Base-by-base conservation (phyloP, 371 early-diverging fungal genomes). In the Rhizomucor pusillus region DNA sequence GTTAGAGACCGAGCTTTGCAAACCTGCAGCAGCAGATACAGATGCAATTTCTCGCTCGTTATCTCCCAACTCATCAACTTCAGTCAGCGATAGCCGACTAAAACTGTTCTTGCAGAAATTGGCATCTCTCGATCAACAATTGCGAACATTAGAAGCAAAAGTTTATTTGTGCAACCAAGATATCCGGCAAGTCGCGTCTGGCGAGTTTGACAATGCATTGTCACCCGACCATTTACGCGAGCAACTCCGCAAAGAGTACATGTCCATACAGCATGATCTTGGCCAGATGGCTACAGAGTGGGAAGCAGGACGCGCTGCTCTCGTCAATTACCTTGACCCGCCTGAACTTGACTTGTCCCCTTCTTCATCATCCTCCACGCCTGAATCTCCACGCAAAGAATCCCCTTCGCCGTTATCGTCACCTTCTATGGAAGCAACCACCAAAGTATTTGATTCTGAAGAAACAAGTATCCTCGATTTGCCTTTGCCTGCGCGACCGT, bases 101-200 rank as follows among this genome's bases (percentile, higher is more conserved):
- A 63, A 66, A 33, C 61, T 59, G 13, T 78, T 78, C 52, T 54
- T 78, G 10, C 75, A 75, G 55, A 55, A 65, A 34, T 44, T 78
- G 22, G 57, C 73, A 16, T 65, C 63, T n/a, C 57, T 78, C 20
- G 73, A 75, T 36, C 75, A 75, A 51, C 75, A 78, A 46, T 51
- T 73, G 37, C 59, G 75, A 13, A 75, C 75, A 11, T 50, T 75
- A 56, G 75, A 73, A 59, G 79, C 79, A 6, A 75, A 73, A 47
- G 56, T 79, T 25, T 75, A 71, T 58, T 55, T 79, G 34, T 73
- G 75, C 54, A 71, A 66, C 50, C 75, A 79, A 20, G 67, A 71
- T 60, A 63, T 71, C n/a, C 66, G 63, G 9, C 65, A 69, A 41
- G 52, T 73, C n/a, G 60, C 58, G 37, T 52, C 65, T 50, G 72